Conservation (phyloP, 2,329 filamentous ascomycete species). For the Nemania sp. region DNA sequence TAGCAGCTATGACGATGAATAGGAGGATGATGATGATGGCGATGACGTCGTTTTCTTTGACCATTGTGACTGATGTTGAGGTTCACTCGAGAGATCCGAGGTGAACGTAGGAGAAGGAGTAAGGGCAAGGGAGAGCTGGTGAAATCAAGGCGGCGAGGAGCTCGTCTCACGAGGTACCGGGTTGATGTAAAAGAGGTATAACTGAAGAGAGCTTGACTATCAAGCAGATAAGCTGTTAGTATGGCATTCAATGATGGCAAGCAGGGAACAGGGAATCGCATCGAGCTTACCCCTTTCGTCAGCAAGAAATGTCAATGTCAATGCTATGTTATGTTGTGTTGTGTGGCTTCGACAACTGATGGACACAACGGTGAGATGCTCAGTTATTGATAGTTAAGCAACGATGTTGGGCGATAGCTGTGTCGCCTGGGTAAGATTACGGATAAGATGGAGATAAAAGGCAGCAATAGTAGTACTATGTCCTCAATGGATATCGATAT, state of each 20-base stretch:
- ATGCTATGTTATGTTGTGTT: neutral
- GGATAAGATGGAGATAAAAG: neutral
- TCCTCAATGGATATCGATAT: neutral
- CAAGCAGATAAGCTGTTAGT: neutral
- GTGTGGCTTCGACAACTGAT: neutral
- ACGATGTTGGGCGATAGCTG: neutral
- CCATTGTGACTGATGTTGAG: constrained; percentile 56
- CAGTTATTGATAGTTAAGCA: neutral
- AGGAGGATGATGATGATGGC: constrained; percentile 76
- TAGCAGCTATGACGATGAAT: constrained; percentile 70
- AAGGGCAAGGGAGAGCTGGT: neutral
- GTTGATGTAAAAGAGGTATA: neutral
- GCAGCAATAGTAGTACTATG: constrained; percentile 1
- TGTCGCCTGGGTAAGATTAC: neutral
- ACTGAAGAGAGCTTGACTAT: neutral
- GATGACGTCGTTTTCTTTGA: constrained; percentile 75
- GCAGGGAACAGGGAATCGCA: neutral
- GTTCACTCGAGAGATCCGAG: neutral
- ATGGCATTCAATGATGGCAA: neutral
- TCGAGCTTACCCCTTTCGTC: constrained; percentile 1
- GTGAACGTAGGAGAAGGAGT: neutral
- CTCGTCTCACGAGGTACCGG: neutral
- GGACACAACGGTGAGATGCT: neutral
- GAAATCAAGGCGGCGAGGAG: neutral
- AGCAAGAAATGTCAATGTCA: neutral